Base-by-base conservation (phyloP, 495 filamentous ascomycete species). In the Aspergillus wentii region DNA sequence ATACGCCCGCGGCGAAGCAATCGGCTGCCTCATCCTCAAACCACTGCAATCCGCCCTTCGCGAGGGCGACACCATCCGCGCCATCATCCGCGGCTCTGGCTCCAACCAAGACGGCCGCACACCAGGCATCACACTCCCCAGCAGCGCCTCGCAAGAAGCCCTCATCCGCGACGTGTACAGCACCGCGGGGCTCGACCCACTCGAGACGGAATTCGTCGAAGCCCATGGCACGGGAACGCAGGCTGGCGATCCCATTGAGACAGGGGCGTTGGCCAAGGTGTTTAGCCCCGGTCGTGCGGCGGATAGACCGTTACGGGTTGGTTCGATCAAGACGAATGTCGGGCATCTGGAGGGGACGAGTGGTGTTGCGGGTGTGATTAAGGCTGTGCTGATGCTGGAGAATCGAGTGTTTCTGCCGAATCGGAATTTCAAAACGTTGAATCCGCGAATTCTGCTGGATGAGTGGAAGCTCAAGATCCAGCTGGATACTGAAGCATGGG, bases 171-270 rank as follows among this genome's bases (percentile, higher is more conserved):
- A 63, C 8, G 66, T 65, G 0, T 84, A 85, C 49, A 38, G 38
- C 3, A 52, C 57, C 3, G 68, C 69, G 10, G 65, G 64, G 2
- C 48, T 81, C 1, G 46, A 61, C 27, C 44, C 48, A 0, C 11
- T 3, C 1, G 37, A 51, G 13, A 57, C 49, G 0, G 38, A 41
- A 5, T 59, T 51, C 31, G 44, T 67, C 3, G 59, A 67, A 35
- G 39, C 46, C 3, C 41, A 66, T 61, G 41, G 76, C 11, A 83
- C 80, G 0, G 81, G 79, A 5, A 85, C 81, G 2, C 57, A 54
- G 4, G 61, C 65, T 1, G 80, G 80, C 3, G 82, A 85, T 46
- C 80, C 79, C 0, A 66, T 76, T 1, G 82, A 87, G 45, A 61
- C 69, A 0, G 63, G 56, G 2, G 80, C 78, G 1, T 77, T 80